Evolutionary conservation across 306 rosid genomes (phyloP).

Genomic region (Lablab purpureus): DNA sequence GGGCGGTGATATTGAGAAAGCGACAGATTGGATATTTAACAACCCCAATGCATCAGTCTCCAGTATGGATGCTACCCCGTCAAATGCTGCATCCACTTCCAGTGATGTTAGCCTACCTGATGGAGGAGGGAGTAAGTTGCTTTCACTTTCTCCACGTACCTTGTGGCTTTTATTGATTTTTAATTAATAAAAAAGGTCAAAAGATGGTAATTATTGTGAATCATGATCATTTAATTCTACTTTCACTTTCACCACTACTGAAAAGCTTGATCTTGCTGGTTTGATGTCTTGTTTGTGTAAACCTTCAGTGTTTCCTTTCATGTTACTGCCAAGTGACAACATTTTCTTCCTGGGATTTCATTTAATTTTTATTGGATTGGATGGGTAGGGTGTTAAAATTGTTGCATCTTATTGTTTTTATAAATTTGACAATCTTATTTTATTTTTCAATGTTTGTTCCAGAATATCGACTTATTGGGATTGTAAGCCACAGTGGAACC

Average conservation of each 20-base stretch:
- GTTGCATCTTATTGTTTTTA: neutral
- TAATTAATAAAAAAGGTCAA: neutral
- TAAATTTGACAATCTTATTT: neutral
- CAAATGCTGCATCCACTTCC: slow-evolving; percentile 51
- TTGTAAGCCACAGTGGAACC: slow-evolving; percentile 95
- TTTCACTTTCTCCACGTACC: slow-evolving; percentile 12
- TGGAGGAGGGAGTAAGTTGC: slow-evolving; percentile 95
- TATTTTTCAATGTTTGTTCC: slow-evolving; percentile 37
- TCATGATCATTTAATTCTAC: neutral
- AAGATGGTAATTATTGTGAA: neutral
- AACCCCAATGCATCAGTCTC: slow-evolving; percentile 78
- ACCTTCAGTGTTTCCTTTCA: neutral
- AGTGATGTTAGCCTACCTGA: slow-evolving; percentile 68
- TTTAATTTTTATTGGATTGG: neutral
- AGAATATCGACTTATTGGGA: slow-evolving; percentile 86
- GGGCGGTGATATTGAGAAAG: slow-evolving; percentile 97
- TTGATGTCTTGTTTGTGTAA: neutral
- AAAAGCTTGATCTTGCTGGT: neutral
- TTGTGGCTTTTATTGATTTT: neutral
- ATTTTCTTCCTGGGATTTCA: neutral
- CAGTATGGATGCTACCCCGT: slow-evolving; percentile 72
- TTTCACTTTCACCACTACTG: neutral
- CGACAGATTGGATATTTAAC: slow-evolving; percentile 97
- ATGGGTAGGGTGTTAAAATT: neutral
- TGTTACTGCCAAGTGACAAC: neutral